A percentile compares a stretch with the other conserved stretches of the same genome.
These are phyloP conservation scores for Teunomyces panamensis DNA, from an alignment of 805 yeast species.

Conservation along the genomic window DNA sequence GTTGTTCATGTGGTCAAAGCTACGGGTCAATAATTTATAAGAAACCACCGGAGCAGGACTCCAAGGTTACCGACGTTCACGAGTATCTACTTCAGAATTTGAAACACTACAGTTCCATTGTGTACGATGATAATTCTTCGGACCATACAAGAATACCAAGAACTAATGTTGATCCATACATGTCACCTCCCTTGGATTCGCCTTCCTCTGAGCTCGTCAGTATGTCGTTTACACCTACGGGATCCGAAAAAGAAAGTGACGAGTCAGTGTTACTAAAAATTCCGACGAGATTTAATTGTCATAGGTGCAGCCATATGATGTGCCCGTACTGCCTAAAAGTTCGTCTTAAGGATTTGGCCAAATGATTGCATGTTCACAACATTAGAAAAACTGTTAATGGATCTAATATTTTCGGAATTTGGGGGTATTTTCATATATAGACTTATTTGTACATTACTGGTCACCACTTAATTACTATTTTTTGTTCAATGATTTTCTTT, in stretches of 20 bases:
- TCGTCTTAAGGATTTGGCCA: slow-evolving; percentile 27
- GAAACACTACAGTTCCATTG: slow-evolving; percentile 24
- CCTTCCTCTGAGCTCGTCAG: not conserved
- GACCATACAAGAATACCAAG: not conserved
- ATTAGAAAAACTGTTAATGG: not conserved
- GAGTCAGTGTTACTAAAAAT: slow-evolving; percentile 21
- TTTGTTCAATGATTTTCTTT: slow-evolving; percentile 35
- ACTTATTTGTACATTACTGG: slow-evolving; percentile 1
- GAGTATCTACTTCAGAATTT: slow-evolving; percentile 12
- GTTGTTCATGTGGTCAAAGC: slow-evolving; percentile 40
- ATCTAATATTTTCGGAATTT: not conserved
- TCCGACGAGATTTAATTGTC: slow-evolving; percentile 36
- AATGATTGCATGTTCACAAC: not conserved
- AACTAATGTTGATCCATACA: not conserved
- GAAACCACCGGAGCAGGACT: slow-evolving; percentile 3
- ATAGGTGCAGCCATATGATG: slow-evolving; percentile 41
- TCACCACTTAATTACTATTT: slow-evolving; percentile 16
- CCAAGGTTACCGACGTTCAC: slow-evolving; percentile 1
- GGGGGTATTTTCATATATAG: not conserved
- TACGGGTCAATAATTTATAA: slow-evolving; percentile 28
- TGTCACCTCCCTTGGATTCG: not conserved
- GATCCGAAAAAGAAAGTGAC: not conserved
- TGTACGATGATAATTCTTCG: slow-evolving; percentile 10
- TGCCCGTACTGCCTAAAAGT: slow-evolving; percentile 40
- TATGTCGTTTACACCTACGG: not conserved